Evolutionary conservation across 2,329 filamentous ascomycete genomes (phyloP).

Genomic region (Penicillium concentricum): DNA sequence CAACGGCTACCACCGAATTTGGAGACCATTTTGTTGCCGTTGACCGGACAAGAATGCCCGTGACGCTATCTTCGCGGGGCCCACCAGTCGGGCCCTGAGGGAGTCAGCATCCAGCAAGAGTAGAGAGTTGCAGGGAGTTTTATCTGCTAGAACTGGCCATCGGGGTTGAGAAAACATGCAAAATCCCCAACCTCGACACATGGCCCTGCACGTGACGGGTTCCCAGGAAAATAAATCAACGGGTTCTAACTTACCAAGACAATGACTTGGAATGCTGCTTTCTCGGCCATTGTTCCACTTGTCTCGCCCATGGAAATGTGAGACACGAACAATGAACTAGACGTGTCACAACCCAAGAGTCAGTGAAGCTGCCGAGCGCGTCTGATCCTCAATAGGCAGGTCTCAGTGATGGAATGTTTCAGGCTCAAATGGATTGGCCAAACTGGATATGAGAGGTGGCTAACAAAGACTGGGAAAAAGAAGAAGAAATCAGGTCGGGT

Average conservation of each 20-base stretch:
- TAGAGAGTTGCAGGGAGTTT: neutral
- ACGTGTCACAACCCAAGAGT: neutral
- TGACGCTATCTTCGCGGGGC: slow-evolving; percentile 84
- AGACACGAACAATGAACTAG: slow-evolving; percentile 4
- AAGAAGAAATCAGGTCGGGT: neutral
- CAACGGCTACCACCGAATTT: slow-evolving; percentile 84
- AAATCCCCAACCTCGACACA: slow-evolving; percentile 1
- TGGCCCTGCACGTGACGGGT: slow-evolving; percentile 4
- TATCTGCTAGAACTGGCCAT: slow-evolving; percentile 18
- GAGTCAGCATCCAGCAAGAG: slow-evolving; percentile 28
- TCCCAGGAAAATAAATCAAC: slow-evolving; percentile 1
- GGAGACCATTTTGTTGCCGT: slow-evolving; percentile 74
- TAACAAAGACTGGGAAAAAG: neutral
- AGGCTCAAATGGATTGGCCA: neutral
- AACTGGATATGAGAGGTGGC: neutral
- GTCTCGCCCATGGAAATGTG: neutral
- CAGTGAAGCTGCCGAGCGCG: neutral
- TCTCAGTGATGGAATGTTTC: neutral
- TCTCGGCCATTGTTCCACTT: slow-evolving; percentile 21
- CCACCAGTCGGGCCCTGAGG: slow-evolving; percentile 81
- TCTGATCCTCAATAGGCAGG: neutral
- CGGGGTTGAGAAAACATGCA: neutral
- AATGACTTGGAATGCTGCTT: slow-evolving; percentile 67
- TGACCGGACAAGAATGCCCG: slow-evolving; percentile 84
- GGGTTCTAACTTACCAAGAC: slow-evolving; percentile 60